These are phyloP conservation scores for Lachnellula subtilissima DNA, from an alignment of 2,329 filamentous ascomycete species.

Conservation along the genomic window DNA sequence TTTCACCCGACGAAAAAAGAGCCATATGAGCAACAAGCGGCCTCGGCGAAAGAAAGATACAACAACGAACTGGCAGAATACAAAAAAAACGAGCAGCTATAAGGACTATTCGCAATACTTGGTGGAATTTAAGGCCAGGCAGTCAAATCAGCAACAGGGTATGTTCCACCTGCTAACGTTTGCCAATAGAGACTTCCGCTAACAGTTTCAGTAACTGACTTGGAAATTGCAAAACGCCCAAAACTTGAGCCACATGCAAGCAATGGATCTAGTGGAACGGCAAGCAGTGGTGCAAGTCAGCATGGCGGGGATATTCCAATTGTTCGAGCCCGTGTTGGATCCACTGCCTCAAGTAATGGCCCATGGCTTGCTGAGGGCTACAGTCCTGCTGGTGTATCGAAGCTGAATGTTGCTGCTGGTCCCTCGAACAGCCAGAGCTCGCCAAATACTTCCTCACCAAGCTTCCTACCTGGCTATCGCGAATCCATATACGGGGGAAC, in stretches of 20 bases:
- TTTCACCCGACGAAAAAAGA: constrained; percentile 63
- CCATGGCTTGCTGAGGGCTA: constrained; percentile 21
- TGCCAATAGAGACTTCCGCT: not conserved
- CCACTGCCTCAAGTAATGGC: constrained; percentile 15
- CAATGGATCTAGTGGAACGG: constrained; percentile 22
- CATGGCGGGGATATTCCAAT: constrained; percentile 13
- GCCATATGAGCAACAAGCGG: constrained; percentile 66
- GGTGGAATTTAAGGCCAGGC: constrained; percentile 71
- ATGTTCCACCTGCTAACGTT: constrained; percentile 9
- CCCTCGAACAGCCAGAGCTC: constrained; percentile 13
- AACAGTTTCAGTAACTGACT: constrained; percentile 13
- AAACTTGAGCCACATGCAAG: constrained; percentile 28
- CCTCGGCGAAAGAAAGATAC: constrained; percentile 70
- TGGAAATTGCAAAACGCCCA: constrained; percentile 28
- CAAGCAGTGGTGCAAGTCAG: constrained; percentile 23
- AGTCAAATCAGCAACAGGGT: constrained; percentile 55
- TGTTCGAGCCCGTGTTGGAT: constrained; percentile 19
- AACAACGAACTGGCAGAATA: constrained; percentile 68
- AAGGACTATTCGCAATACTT: constrained; percentile 67
- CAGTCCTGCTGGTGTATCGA: constrained; percentile 11
- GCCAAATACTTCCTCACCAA: constrained; percentile 17
- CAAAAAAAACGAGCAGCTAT: constrained; percentile 68
- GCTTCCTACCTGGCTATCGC: constrained; percentile 29
- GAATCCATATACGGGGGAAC: constrained; percentile 23
- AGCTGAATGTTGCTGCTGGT: constrained; percentile 6